phyloP scores from a whole-genome alignment of 176 grass and related monocot genomes.

The Zea luxurians region DNA sequence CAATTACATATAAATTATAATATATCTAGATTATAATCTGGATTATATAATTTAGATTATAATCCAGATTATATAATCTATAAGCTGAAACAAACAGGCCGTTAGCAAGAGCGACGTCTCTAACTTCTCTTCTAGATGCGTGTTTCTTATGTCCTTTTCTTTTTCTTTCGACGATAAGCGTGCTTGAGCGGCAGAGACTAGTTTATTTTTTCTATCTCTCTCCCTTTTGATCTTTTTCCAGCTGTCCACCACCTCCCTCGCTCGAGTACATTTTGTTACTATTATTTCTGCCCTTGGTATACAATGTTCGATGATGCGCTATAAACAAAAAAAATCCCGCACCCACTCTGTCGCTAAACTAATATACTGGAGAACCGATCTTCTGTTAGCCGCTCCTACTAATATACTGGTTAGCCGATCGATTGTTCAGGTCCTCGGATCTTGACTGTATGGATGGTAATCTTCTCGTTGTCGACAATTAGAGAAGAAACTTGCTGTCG shows the following conservation, averaged over 20 bases:
- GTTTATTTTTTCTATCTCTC: not conserved
- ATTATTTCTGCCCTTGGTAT: not conserved
- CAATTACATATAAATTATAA: no score
- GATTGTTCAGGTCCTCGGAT: constrained; percentile 1
- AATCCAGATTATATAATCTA: no score
- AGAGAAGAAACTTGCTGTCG: not conserved
- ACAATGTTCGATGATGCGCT: not conserved
- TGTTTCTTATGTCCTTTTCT: not conserved
- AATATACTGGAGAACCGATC: not conserved
- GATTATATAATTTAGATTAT: no score
- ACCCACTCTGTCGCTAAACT: not conserved
- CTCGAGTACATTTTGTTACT: not conserved
- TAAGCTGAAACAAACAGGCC: no score
- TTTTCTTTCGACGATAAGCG: not conserved
- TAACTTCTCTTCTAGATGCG: not conserved
- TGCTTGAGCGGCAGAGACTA: not conserved
- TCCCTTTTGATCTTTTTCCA: not conserved
- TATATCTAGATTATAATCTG: no score
- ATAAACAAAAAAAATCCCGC: not conserved
- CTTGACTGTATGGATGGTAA: constrained; percentile 35
- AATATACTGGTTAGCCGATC: not conserved
- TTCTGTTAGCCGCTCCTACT: not conserved
- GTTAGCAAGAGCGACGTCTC: not conserved
- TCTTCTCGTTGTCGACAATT: not conserved
- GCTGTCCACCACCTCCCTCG: not conserved